These are phyloP conservation scores for Ustilago tritici DNA, from an alignment of 1,284 basidiomycete genomes.

Conservation along the genomic window DNA sequence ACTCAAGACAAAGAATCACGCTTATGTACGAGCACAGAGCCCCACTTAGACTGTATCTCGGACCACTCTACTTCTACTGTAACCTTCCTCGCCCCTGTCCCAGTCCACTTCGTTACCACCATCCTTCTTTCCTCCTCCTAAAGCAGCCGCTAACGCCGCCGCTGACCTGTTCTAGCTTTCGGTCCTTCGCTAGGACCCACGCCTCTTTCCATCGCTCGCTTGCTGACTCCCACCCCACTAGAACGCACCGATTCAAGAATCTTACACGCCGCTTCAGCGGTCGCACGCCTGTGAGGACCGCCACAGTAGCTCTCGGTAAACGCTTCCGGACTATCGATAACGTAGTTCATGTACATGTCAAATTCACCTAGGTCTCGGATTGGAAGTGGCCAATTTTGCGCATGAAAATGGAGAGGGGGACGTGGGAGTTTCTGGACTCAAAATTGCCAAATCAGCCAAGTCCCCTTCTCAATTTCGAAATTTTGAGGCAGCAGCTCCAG, in stretches of 20 bases:
- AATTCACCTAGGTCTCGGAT: too few relatives aligned
- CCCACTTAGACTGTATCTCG: conserved; percentile 14
- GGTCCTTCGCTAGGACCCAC: conserved; percentile 10
- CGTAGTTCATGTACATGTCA: too few relatives aligned
- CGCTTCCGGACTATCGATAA: conserved; percentile 3
- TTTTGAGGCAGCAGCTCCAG: too few relatives aligned
- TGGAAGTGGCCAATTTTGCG: too few relatives aligned
- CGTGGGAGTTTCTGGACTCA: too few relatives aligned
- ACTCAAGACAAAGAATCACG: conserved; percentile 10
- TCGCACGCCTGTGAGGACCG: not conserved
- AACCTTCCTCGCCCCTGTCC: not conserved
- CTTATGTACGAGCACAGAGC: conserved; percentile 28
- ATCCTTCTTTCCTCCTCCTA: not conserved
- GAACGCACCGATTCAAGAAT: not conserved
- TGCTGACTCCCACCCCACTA: not conserved
- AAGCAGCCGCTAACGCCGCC: not conserved
- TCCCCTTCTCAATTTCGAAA: too few relatives aligned
- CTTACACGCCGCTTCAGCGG: not conserved
- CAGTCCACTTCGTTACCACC: not conserved
- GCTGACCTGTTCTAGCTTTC: not conserved
- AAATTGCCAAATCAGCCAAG: too few relatives aligned
- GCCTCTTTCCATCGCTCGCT: not conserved
- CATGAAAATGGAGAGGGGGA: too few relatives aligned
- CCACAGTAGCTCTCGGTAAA: not conserved
- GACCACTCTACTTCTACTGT: not conserved